Percentiles rank a stretch among this genome's conserved stretches.
phyloP scores from a whole-genome alignment of 495 filamentous ascomycete species.

The Stereocaulon alpinum region DNA sequence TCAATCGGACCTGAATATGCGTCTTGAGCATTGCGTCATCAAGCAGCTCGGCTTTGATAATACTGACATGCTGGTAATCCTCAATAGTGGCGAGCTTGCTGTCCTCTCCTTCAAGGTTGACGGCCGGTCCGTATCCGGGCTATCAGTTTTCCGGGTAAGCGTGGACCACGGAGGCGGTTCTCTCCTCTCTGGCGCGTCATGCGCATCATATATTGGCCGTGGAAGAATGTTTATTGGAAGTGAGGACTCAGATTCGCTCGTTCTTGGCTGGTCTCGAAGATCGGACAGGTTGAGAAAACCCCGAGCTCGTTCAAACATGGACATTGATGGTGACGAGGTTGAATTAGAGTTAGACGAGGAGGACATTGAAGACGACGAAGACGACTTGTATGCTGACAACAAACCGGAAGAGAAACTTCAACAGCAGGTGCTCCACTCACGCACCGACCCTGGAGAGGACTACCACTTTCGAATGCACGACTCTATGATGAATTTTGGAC shows the following conservation, averaged over 20 bases:
- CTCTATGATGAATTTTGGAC: conserved; percentile 61
- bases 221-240: conserved; percentile 78
- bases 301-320: conserved; percentile 34
- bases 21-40: conserved; percentile 71
- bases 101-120: conserved; percentile 78
- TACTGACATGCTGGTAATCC: conserved; percentile 75
- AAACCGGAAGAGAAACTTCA: conserved; percentile 18
- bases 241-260: conserved; percentile 68
- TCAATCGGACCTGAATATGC: conserved; percentile 70
- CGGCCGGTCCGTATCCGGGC: conserved; percentile 83
- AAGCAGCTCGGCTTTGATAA: conserved; percentile 62
- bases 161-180: conserved; percentile 48
- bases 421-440: neutral
- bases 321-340: conserved; percentile 39
- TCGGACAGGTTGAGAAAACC: conserved; percentile 35
- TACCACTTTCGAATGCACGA: conserved; percentile 72
- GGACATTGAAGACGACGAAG: conserved; percentile 51
- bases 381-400: conserved; percentile 57
- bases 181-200: conserved; percentile 55
- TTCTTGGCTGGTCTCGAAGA: conserved; percentile 68
- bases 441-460: conserved; percentile 28
- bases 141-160: conserved; percentile 54
- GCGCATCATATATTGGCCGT: conserved; percentile 53
- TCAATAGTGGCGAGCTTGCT: conserved; percentile 64
- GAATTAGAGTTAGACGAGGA: conserved; percentile 39